Evolutionary conservation across 805 yeast species (phyloP), one percentile per base, ranked within the genome.

Genomic region (Nakazawaea wickerhamii): DNA sequence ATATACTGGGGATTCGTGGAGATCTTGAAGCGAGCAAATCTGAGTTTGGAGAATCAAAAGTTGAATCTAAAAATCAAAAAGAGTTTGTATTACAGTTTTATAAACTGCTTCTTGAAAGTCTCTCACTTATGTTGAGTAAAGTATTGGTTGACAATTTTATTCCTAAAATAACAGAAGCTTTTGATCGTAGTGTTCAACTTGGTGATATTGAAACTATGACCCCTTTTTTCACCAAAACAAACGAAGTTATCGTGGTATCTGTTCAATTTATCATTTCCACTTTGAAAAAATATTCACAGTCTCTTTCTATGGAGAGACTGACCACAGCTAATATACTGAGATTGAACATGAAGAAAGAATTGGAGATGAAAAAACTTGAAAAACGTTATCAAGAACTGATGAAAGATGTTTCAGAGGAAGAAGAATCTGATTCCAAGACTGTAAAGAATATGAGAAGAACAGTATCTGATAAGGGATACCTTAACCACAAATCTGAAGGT

Each of bases 251-350:
- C 6, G 5, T n/a, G n/a, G 38, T 27, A 33, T 4, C 37, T 13
- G 9, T 40, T 26, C 25, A 33, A 9, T 33, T 13, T 27, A 13
- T 40, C 30, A 20, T 33, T 21, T 13, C 6, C 4, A 15, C 26
- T 30, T 15, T 38, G 27, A 38, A 27, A 30, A 22, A 20, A 7
- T 38, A 38, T 14, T 38, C 41, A 5, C 18, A 28, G 18, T 13
- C 34, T 20, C 27, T 38, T 5, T 20, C 41, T 6, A 18, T 10
- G 9, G 41, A 38, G 21, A 36, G 31, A 18, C 22, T 18, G 26
- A 27, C 15, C 19, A 19, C 22, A 5, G 6, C 22, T 4, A 11
- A 23, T 9, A 11, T 36, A 9, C 7, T 10, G 17, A 7, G 26
- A 13, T 17, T 14, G 15, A 18, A 15, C 5, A n/a, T 5, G 6